A percentile compares a stretch with the other conserved stretches of the same genome.
These are phyloP conservation scores for Epichloe uncinata DNA, from an alignment of 2,329 filamentous ascomycete species.

Conservation along the genomic window DNA sequence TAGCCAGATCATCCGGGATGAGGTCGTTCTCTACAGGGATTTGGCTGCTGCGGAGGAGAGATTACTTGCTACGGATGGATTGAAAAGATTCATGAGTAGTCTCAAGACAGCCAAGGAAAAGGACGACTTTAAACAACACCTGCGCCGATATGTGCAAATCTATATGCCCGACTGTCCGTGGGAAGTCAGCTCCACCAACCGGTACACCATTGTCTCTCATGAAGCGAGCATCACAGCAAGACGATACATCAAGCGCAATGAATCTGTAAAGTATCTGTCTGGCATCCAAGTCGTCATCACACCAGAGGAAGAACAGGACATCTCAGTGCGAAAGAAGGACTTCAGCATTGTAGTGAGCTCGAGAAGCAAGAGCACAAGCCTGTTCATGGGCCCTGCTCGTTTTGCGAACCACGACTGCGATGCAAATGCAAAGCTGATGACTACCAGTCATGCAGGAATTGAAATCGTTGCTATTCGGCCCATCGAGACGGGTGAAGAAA, in stretches of 20 bases:
- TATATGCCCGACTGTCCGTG: constrained; percentile 91
- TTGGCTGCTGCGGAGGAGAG: constrained; percentile 55
- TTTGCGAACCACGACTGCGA: constrained; percentile 97
- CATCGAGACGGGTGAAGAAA: constrained; percentile 82
- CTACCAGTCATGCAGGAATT: constrained; percentile 73
- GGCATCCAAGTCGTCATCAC: constrained; percentile 91
- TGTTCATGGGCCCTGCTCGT: constrained; percentile 89
- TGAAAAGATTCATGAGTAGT: constrained; percentile 55
- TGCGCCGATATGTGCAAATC: constrained; percentile 83
- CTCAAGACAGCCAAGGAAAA: constrained; percentile 67
- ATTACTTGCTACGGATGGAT: constrained; percentile 57
- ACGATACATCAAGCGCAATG: constrained; percentile 63
- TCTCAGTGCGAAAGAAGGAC: constrained; percentile 74
- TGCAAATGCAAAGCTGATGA: constrained; percentile 80
- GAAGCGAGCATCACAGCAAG: constrained; percentile 82
- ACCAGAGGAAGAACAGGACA: constrained; percentile 72
- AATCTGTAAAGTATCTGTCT: constrained; percentile 79
- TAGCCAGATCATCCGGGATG: constrained; percentile 43
- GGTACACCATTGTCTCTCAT: constrained; percentile 82
- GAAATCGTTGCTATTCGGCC: constrained; percentile 74
- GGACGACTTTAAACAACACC: constrained; percentile 72
- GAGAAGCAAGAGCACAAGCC: constrained; percentile 74
- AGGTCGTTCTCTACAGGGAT: constrained; percentile 66
- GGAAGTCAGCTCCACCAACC: constrained; percentile 82
- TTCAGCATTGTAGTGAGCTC: constrained; percentile 96